Conservation (phyloP, 1,284 basidiomycete species). For the Sphaerobolus stellatus region DNA sequence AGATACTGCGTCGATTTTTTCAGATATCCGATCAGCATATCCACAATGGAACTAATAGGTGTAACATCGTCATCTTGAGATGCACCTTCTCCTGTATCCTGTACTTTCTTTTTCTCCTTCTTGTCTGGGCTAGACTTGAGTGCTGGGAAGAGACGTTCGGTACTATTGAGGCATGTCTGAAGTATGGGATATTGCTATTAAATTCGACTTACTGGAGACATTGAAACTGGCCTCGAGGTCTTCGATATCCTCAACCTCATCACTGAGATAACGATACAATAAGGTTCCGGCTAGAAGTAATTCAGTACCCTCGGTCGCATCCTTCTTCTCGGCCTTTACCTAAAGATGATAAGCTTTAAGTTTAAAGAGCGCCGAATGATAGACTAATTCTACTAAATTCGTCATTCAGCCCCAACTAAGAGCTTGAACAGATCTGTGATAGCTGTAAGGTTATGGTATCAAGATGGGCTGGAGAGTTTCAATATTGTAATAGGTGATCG, state of each 20-base stretch:
- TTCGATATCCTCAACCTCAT: conserved; percentile 47
- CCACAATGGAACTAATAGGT: conserved; percentile 84
- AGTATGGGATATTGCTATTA: not conserved
- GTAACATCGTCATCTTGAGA: conserved; percentile 43
- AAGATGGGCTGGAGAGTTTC: no score
- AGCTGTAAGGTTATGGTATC: no score
- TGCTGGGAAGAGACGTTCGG: conserved; percentile 52
- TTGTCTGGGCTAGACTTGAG: conserved; percentile 43
- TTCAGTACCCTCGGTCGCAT: conserved; percentile 62
- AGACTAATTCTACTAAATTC: no score
- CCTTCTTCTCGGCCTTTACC: conserved; percentile 48
- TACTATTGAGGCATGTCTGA: conserved; percentile 35
- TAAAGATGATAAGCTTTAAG: no score
- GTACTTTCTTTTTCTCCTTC: conserved; percentile 43
- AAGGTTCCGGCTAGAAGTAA: conserved; percentile 70
- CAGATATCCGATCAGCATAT: conserved; percentile 85
- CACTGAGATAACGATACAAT: conserved; percentile 69
- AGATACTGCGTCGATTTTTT: conserved; percentile 85
- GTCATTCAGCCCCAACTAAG: no score
- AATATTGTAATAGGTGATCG: no score
- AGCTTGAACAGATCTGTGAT: no score
- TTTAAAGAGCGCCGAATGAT: no score
- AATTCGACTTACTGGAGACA: conserved; percentile 3
- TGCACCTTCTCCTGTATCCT: conserved; percentile 27
- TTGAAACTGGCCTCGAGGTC: conserved; percentile 60